A percentile compares a stretch with the other conserved stretches of the same genome.
Conservation (phyloP, 805 yeast genomes). For the Candida jianshihensis region DNA sequence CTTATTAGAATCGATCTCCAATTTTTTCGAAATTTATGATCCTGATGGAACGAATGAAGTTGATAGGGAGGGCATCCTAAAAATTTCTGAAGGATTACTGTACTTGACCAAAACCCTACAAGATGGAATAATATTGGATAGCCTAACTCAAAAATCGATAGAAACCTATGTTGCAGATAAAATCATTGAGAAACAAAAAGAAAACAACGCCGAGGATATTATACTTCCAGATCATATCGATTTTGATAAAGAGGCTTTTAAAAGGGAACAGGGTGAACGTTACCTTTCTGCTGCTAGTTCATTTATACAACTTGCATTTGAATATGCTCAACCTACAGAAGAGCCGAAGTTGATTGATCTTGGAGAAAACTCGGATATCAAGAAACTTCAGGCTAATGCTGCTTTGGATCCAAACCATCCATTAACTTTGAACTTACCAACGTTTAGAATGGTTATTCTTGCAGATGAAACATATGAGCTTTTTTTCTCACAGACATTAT, state of each 20-base stretch:
- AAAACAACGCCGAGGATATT: slow-evolving; percentile 31
- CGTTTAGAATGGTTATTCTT: slow-evolving; percentile 88
- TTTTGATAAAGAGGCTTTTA: slow-evolving; percentile 57
- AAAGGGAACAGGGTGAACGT: slow-evolving; percentile 62
- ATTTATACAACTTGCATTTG: slow-evolving; percentile 82
- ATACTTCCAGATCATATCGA: slow-evolving; percentile 51
- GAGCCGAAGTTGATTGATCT: slow-evolving; percentile 38
- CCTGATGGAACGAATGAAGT: slow-evolving; percentile 50
- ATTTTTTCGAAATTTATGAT: slow-evolving; percentile 75
- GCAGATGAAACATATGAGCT: slow-evolving; percentile 93
- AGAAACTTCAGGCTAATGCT: slow-evolving; percentile 50
- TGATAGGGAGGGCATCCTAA: slow-evolving; percentile 72
- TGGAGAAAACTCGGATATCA: slow-evolving; percentile 24
- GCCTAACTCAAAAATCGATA: slow-evolving; percentile 52
- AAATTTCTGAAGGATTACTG: slow-evolving; percentile 80
- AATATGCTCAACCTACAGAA: slow-evolving; percentile 73
- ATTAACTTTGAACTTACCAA: slow-evolving; percentile 67
- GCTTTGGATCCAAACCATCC: slow-evolving; percentile 81
- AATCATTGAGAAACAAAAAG: slow-evolving; percentile 32
- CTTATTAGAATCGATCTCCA: slow-evolving; percentile 69
- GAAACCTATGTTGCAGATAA: slow-evolving; percentile 64
- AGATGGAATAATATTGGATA: slow-evolving; percentile 60
- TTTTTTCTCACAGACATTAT: slow-evolving; percentile 64
- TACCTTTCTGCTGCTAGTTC: slow-evolving; percentile 82
- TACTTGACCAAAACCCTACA: slow-evolving; percentile 83